A percentile compares a stretch with the other conserved stretches of the same genome.
These are phyloP conservation scores for Digitaria exilis DNA, from an alignment of 202 grass and related monocot genomes.

Conservation along the genomic window DNA sequence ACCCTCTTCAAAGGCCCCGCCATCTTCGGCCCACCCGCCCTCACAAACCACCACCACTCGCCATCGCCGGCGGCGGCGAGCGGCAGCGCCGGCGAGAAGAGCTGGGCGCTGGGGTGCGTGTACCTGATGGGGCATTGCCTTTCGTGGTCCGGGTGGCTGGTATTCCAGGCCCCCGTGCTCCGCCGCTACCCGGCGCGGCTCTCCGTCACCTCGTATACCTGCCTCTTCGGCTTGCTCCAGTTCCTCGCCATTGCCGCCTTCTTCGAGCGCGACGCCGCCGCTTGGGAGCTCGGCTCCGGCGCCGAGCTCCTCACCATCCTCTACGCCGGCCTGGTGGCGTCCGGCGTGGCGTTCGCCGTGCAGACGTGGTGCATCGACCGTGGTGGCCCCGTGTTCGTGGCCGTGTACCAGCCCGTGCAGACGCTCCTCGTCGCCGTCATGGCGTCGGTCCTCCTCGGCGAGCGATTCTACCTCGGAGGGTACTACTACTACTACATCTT, in stretches of 20 bases:
- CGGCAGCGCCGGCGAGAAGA: no score
- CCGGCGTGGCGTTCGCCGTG: slow-evolving; percentile 12
- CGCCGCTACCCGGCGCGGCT: slow-evolving; percentile 53
- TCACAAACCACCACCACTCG: no score
- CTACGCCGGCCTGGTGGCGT: slow-evolving; percentile 38
- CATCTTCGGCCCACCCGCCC: slow-evolving; percentile 74
- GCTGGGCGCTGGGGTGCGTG: slow-evolving; percentile 89
- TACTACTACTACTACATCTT: not conserved
- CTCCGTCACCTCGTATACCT: slow-evolving; percentile 46
- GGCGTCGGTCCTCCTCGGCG: slow-evolving; percentile 5
- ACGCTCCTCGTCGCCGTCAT: slow-evolving; percentile 11
- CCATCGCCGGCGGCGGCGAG: no score
- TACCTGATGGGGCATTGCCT: slow-evolving; percentile 96
- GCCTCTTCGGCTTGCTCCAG: slow-evolving; percentile 60
- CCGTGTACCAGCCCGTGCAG: slow-evolving; percentile 17
- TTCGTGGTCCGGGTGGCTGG: slow-evolving; percentile 82
- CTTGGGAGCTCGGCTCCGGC: slow-evolving; percentile 45
- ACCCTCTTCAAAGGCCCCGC: slow-evolving; percentile 89
- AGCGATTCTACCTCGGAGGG: slow-evolving; percentile 12
- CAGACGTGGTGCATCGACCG: slow-evolving; percentile 28
- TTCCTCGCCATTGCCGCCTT: slow-evolving; percentile 56
- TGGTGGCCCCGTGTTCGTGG: not conserved
- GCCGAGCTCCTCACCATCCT: slow-evolving; percentile 55
- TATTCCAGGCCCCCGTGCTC: slow-evolving; percentile 56
- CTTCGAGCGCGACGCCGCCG: slow-evolving; percentile 39